These are phyloP conservation scores for Psilocybe tampanensis DNA, from an alignment of 768 basidiomycete genomes.

Conservation along the genomic window DNA sequence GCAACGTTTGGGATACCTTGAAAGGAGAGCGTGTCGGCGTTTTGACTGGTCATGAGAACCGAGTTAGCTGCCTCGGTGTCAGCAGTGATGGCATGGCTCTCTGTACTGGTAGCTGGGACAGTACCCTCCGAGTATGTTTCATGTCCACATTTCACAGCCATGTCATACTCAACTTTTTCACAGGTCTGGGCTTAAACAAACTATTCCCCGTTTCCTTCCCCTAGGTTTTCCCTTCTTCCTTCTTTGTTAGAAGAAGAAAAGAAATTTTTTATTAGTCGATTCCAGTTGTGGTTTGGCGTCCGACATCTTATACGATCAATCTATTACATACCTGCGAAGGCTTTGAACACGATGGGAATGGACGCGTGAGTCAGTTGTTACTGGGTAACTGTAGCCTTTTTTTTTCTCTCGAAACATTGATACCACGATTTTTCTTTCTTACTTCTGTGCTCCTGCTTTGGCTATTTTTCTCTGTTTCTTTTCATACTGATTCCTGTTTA, in stretches of 20 bases:
- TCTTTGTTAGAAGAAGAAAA: constrained; percentile 18
- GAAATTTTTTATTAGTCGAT: constrained; percentile 21
- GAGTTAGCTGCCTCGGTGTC: constrained; percentile 95
- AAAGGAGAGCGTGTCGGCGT: constrained; percentile 99
- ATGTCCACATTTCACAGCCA: background rate
- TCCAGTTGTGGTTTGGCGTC: constrained; percentile 24
- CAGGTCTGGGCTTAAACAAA: constrained; percentile 83
- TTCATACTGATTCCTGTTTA: constrained; percentile 34
- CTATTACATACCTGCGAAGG: constrained; percentile 61
- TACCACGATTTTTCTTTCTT: constrained; percentile 28
- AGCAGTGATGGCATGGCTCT: constrained; percentile 97
- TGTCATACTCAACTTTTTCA: constrained; percentile 13
- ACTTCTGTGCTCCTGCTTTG: constrained; percentile 34
- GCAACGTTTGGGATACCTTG: constrained; percentile 99
- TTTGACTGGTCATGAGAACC: constrained; percentile 96
- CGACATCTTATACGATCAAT: constrained; percentile 50
- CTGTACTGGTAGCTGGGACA: constrained; percentile 99
- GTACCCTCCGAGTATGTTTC: constrained; percentile 82
- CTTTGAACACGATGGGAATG: constrained; percentile 38
- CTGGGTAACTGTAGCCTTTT: constrained; percentile 39
- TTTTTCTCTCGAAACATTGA: constrained; percentile 22
- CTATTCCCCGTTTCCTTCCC: constrained; percentile 15
- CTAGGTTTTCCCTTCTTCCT: constrained; percentile 7
- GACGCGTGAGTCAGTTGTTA: constrained; percentile 68
- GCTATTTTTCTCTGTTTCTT: constrained; percentile 21